Evolutionary conservation across 176 grass and related monocot genomes (phyloP).

Genomic region (Eleusine coracana): DNA sequence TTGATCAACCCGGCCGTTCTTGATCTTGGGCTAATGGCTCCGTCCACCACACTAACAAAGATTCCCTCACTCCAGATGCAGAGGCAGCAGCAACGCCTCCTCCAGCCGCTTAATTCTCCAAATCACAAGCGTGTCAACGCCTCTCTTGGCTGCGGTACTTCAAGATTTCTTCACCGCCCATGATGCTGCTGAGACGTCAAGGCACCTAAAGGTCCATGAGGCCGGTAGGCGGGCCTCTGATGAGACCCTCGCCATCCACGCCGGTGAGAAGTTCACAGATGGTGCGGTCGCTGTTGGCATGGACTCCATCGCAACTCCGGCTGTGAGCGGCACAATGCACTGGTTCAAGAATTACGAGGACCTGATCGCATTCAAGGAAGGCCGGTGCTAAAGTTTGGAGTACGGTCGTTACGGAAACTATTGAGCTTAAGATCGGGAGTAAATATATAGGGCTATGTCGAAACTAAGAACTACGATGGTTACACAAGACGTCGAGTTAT

Average conservation of each 20-base stretch:
- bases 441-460: too few relatives aligned
- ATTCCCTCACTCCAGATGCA: not conserved
- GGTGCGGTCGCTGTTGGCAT: not conserved
- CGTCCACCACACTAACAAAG: not conserved
- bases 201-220: not conserved
- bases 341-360: conserved; percentile 79
- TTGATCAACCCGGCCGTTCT: not conserved
- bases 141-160: not conserved
- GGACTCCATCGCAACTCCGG: conserved; percentile 69
- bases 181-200: not conserved
- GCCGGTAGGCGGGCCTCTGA: conserved; percentile 40
- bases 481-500: too few relatives aligned
- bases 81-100: not conserved
- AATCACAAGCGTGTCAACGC: conserved; percentile 16
- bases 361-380: conserved; percentile 85
- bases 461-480: too few relatives aligned
- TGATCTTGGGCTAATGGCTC: not conserved
- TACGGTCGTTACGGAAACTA: conserved; percentile 75
- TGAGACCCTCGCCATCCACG: conserved; percentile 76
- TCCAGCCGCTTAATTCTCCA: not conserved
- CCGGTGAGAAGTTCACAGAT: conserved; percentile 64
- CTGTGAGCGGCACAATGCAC: conserved; percentile 76
- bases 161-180: not conserved
- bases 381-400: conserved; percentile 68
- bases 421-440: too few relatives aligned